Percentiles rank a stretch among this genome's conserved stretches.
phyloP scores from a whole-genome alignment of 352 stramenopile genomes.

The Phytophthora sansomeana region DNA sequence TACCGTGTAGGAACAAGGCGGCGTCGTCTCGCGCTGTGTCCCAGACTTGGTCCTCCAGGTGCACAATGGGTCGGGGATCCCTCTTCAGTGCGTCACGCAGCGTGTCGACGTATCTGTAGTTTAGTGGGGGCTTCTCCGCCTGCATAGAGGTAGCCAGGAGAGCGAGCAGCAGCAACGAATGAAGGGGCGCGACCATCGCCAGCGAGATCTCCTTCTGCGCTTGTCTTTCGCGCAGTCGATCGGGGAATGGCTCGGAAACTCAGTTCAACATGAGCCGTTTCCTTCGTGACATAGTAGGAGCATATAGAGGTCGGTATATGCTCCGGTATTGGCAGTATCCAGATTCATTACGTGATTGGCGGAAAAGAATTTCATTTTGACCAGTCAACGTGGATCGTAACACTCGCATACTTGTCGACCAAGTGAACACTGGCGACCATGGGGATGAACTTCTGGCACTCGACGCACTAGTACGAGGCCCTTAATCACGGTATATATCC shows the following conservation, averaged over 20 bases:
- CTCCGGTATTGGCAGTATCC: conserved; percentile 5
- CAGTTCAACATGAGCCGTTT: conserved; percentile 36
- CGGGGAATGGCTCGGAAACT: conserved; percentile 21
- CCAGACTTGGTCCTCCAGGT: conserved; percentile 31
- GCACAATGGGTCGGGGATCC: conserved; percentile 25
- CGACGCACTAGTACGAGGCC: conserved; percentile 85
- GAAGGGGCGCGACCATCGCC: conserved; percentile 23
- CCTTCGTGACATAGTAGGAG: conserved; percentile 9
- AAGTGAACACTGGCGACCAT: conserved; percentile 35
- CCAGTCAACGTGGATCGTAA: conserved; percentile 5
- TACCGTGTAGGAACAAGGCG: conserved; percentile 13
- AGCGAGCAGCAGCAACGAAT: conserved; percentile 22
- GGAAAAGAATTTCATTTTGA: conserved; percentile 10
- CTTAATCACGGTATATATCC: neutral
- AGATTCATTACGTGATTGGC: conserved; percentile 22
- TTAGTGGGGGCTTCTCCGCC: conserved; percentile 27
- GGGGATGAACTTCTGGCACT: conserved; percentile 93
- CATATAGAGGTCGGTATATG: conserved; percentile 5
- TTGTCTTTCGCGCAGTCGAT: conserved; percentile 12
- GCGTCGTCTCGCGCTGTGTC: conserved; percentile 22
- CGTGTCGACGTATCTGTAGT: conserved; percentile 32
- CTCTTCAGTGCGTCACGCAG: conserved; percentile 16
- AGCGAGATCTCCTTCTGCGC: conserved; percentile 7
- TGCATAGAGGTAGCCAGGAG: conserved; percentile 11
- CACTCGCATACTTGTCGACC: neutral